Conservation (phyloP, 2,329 filamentous ascomycete species). For the Xylariaceae sp. region DNA sequence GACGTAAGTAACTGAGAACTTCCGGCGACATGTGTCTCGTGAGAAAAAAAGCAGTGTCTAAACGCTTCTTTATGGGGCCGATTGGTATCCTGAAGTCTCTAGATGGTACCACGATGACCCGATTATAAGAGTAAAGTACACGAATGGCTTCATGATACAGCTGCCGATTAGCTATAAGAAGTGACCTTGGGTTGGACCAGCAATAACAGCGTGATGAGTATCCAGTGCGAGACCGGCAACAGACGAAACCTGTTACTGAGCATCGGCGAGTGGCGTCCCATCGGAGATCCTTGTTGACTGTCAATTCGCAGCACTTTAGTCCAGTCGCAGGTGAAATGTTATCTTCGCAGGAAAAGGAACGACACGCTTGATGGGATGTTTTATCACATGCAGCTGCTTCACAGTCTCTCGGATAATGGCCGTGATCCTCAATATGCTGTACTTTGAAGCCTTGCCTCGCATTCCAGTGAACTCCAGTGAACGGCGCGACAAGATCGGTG, state of each 20-base stretch:
- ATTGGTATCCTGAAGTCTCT: background rate
- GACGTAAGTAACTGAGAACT: constrained; percentile 9
- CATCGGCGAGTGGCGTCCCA: no score
- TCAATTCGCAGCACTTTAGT: background rate
- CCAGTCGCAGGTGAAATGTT: background rate
- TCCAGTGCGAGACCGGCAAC: background rate
- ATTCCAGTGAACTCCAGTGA: constrained; percentile 4
- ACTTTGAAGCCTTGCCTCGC: constrained; percentile 6
- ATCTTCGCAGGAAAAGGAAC: background rate
- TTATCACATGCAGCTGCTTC: no score
- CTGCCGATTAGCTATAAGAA: constrained; percentile 1
- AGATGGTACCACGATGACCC: constrained; percentile 9
- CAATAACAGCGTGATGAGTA: constrained; percentile 14
- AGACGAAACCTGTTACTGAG: background rate
- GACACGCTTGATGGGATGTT: background rate
- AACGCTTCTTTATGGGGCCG: background rate
- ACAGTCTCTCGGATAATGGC: no score
- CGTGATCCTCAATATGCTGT: background rate
- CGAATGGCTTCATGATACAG: constrained; percentile 7
- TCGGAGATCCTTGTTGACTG: background rate
- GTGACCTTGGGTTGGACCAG: constrained; percentile 4
- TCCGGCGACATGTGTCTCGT: constrained; percentile 18
- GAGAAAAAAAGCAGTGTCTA: constrained; percentile 13
- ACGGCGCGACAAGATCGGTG: constrained; percentile 7
- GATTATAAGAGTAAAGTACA: constrained; percentile 12